A percentile compares a stretch with the other conserved stretches of the same genome.
Evolutionary conservation across 1,284 basidiomycete species (phyloP).

Genomic region (Ganoderma sinense): DNA sequence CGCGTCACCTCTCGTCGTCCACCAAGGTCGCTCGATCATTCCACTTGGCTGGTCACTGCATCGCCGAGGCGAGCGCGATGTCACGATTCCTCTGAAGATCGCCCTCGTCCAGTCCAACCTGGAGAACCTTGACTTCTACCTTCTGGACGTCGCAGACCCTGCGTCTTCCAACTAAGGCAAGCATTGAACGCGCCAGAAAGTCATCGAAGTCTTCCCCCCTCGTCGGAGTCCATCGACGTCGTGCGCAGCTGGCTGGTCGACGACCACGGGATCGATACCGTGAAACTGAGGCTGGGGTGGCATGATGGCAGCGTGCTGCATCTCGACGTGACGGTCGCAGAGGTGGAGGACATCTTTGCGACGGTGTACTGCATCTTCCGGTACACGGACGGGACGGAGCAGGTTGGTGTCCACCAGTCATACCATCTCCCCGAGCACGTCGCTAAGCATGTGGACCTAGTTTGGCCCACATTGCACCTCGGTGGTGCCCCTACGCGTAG

Average conservation of each 20-base stretch:
- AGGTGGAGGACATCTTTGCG: conserved; percentile 52
- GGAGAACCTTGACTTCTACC: conserved; percentile 46
- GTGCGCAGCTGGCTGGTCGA: conserved; percentile 50
- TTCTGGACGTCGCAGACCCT: conserved; percentile 54
- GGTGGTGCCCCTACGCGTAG: conserved; percentile 4
- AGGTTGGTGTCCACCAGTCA: conserved; percentile 44
- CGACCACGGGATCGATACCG: conserved; percentile 40
- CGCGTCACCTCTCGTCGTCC: neutral
- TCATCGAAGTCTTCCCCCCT: conserved; percentile 51
- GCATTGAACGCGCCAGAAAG: conserved; percentile 47
- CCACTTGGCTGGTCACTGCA: conserved; percentile 33
- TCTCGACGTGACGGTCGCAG: conserved; percentile 50
- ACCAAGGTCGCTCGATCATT: neutral
- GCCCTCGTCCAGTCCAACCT: conserved; percentile 53
- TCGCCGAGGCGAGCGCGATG: conserved; percentile 27
- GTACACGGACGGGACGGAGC: conserved; percentile 46
- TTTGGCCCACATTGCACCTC: conserved; percentile 57
- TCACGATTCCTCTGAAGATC: conserved; percentile 48
- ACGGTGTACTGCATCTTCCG: conserved; percentile 55
- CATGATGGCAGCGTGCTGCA: conserved; percentile 49
- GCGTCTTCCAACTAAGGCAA: conserved; percentile 49
- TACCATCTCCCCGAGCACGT: conserved; percentile 56
- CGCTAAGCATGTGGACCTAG: conserved; percentile 53
- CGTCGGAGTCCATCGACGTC: conserved; percentile 46
- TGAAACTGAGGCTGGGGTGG: conserved; percentile 29